phyloP scores from a whole-genome alignment of 352 stramenopile species.

The Globisporangium takayamanum region DNA sequence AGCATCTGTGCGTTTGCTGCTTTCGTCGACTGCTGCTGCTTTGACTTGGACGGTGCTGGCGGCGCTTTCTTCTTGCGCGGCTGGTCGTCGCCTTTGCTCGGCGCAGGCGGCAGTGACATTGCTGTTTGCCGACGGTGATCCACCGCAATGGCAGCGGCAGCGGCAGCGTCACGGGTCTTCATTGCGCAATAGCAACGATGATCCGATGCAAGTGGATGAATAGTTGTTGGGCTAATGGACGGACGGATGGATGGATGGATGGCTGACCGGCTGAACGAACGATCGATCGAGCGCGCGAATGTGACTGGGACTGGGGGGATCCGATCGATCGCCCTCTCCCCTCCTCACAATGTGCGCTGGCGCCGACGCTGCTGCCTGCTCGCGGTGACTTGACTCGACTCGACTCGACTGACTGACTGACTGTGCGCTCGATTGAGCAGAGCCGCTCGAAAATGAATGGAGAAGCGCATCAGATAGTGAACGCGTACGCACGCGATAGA shows the following conservation, averaged over 20 bases:
- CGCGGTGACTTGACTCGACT: neutral
- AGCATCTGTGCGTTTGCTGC: constrained; percentile 6
- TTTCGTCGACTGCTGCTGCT: constrained; percentile 10
- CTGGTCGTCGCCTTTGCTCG: constrained; percentile 24
- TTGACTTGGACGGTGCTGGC: neutral
- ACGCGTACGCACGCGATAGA: no score
- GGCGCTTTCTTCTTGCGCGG: constrained; percentile 27
- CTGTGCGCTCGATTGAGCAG: neutral
- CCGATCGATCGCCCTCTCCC: constrained; percentile 3
- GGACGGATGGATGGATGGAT: constrained; percentile 1
- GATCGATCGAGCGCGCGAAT: neutral
- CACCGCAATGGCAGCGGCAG: constrained; percentile 30
- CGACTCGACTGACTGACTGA: constrained; percentile 1
- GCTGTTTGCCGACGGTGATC: constrained; percentile 27
- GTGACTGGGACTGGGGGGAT: neutral
- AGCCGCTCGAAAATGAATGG: constrained; percentile 8
- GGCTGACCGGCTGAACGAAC: neutral
- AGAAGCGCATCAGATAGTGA: constrained; percentile 8
- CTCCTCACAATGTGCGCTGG: neutral
- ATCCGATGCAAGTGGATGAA: neutral
- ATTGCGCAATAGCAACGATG: constrained; percentile 10
- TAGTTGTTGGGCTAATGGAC: neutral
- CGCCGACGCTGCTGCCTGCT: neutral
- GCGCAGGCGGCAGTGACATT: constrained; percentile 10
- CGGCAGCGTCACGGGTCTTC: constrained; percentile 26